phyloP scores from a whole-genome alignment of 352 stramenopile species.

The Phytophthora multivora region DNA sequence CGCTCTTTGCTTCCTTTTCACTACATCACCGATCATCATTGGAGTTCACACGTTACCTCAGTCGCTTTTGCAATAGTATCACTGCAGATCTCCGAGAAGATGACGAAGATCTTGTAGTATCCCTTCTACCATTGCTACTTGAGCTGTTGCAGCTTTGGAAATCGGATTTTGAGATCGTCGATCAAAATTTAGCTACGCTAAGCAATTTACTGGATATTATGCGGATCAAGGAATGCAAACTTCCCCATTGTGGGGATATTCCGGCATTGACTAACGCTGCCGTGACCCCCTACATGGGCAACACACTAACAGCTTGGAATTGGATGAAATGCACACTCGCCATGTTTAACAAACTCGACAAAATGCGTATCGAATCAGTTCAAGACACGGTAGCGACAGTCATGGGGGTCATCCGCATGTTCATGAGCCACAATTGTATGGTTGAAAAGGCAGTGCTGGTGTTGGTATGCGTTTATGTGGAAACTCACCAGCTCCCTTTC shows the following conservation, averaged over 20 bases:
- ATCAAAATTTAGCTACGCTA: slow-evolving; percentile 12
- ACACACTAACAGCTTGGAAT: slow-evolving; percentile 18
- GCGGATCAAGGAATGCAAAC: background rate
- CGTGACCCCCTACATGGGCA: slow-evolving; percentile 10
- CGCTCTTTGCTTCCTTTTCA: slow-evolving; percentile 27
- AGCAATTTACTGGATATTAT: slow-evolving; percentile 2
- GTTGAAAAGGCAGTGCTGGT: slow-evolving; percentile 18
- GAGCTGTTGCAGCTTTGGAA: slow-evolving; percentile 30
- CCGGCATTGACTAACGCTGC: slow-evolving; percentile 18
- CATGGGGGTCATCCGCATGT: slow-evolving; percentile 21
- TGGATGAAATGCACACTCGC: slow-evolving; percentile 26
- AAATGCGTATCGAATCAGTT: slow-evolving; percentile 3
- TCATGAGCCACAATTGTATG: slow-evolving; percentile 33
- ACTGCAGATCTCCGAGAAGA: slow-evolving; percentile 2
- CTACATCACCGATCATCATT: slow-evolving; percentile 31
- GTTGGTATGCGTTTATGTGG: slow-evolving; percentile 12
- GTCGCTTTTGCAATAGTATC: slow-evolving; percentile 27
- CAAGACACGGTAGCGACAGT: slow-evolving; percentile 6
- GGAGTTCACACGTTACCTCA: slow-evolving; percentile 15
- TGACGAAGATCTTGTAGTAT: background rate
- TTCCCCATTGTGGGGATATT: background rate
- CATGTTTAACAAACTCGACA: slow-evolving; percentile 16
- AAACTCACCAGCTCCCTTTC: slow-evolving; percentile 15
- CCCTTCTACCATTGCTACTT: slow-evolving; percentile 20
- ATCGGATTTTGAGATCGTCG: slow-evolving; percentile 22